Conservation (phyloP, 345 rosid species). For the Gossypium turneri region DNA sequence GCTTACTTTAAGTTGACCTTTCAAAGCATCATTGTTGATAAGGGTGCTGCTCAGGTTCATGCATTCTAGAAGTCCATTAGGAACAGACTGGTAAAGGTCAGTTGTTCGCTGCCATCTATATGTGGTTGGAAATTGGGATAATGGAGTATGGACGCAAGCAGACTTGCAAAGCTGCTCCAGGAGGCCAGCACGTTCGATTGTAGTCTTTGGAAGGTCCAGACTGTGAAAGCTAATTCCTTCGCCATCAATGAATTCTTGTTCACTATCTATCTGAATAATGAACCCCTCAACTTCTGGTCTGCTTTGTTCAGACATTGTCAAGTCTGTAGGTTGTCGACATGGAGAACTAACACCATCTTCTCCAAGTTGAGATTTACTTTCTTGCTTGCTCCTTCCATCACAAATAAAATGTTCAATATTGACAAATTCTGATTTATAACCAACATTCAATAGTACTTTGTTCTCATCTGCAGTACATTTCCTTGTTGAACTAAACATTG, state of each 20-base stretch:
- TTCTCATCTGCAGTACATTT: constrained; percentile 29
- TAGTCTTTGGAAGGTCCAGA: constrained; percentile 45
- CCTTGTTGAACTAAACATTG: constrained; percentile 26
- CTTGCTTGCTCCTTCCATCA: constrained; percentile 29
- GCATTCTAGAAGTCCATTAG: constrained; percentile 60
- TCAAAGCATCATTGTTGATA: constrained; percentile 16
- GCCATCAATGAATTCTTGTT: constrained; percentile 25
- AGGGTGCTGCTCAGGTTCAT: constrained; percentile 29
- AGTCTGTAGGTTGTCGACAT: constrained; percentile 23
- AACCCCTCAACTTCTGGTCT: constrained; percentile 64
- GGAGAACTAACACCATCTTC: constrained; percentile 33
- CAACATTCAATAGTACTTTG: constrained; percentile 23
- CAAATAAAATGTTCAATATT: constrained; percentile 26
- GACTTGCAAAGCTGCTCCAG: constrained; percentile 69
- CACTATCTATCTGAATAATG: constrained; percentile 42
- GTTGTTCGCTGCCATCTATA: constrained; percentile 32
- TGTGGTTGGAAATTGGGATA: constrained; percentile 42
- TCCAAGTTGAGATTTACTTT: constrained; percentile 23
- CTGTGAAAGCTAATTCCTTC: constrained; percentile 37
- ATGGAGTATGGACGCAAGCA: constrained; percentile 55
- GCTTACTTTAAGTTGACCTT: constrained; percentile 32
- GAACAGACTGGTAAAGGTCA: constrained; percentile 52
- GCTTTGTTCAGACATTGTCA: constrained; percentile 32
- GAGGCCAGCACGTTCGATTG: constrained; percentile 50
- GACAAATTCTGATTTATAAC: constrained; percentile 19